These are phyloP conservation scores for Leishmania tarentolae DNA, from an alignment of 208 protist genomes.

Conservation along the genomic window DNA sequence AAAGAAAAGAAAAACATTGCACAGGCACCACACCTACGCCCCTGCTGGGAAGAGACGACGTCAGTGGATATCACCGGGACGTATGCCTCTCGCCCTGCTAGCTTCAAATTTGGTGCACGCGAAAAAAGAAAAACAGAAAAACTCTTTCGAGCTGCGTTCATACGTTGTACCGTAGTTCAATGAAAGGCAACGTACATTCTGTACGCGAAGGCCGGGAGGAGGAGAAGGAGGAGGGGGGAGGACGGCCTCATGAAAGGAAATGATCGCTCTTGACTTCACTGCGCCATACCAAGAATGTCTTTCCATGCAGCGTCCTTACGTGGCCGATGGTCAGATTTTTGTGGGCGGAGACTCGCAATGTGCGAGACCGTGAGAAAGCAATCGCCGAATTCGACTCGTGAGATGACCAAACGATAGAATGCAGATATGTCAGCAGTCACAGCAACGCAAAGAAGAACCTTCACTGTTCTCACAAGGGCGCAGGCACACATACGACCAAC, in stretches of 20 bases:
- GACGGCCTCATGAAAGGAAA: background rate
- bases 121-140: too few relatives aligned
- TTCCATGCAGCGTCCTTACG: too few relatives aligned
- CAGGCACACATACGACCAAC: background rate
- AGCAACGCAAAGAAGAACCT: background rate
- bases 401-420: background rate
- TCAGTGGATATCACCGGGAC: background rate
- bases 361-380: background rate
- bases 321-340: too few relatives aligned
- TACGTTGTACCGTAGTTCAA: background rate
- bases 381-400: background rate
- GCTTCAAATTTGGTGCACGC: background rate
- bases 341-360: too few relatives aligned
- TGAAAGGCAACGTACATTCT: background rate
- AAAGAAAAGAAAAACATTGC: background rate
- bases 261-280: background rate
- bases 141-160: background rate
- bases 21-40: background rate
- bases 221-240: too few relatives aligned
- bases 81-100: background rate
- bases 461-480: background rate
- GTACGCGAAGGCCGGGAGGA: too few relatives aligned
- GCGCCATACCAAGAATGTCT: too few relatives aligned
- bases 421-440: too few relatives aligned
- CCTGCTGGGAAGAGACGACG: background rate